A percentile compares a stretch with the other conserved stretches of the same genome.
Evolutionary conservation across 2,329 filamentous ascomycete species (phyloP).

Genomic region (Talaromyces atroroseus): DNA sequence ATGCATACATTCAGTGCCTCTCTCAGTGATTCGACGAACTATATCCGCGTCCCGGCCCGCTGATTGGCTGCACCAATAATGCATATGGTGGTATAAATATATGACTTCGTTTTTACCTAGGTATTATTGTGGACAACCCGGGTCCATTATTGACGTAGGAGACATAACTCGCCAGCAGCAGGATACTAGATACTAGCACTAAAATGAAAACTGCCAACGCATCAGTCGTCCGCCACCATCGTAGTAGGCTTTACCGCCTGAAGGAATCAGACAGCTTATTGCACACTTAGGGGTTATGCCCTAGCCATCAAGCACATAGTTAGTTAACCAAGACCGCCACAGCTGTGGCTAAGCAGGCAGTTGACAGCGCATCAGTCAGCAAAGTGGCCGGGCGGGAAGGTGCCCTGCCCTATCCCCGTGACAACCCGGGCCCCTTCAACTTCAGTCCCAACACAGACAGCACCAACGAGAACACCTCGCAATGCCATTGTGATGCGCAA

Average conservation of each 20-base stretch:
- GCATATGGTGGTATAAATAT: too few relatives aligned
- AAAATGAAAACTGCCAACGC: slow-evolving; percentile 10
- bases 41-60: background rate
- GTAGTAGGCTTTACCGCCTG: background rate
- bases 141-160: background rate
- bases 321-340: too few relatives aligned
- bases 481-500: slow-evolving; percentile 5
- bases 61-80: background rate
- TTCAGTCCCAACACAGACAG: background rate
- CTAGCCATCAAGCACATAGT: background rate
- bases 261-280: background rate
- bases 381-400: slow-evolving; percentile 1
- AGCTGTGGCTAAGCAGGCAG: slow-evolving; percentile 11
- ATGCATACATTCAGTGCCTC: background rate
- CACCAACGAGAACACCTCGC: too few relatives aligned
- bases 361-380: slow-evolving; percentile 5
- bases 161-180: background rate
- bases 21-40: background rate
- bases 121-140: too few relatives aligned
- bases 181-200: background rate
- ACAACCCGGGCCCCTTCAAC: slow-evolving; percentile 2
- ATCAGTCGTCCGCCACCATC: background rate
- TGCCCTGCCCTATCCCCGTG: slow-evolving; percentile 1
- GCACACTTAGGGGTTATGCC: background rate
- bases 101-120: too few relatives aligned